Evolutionary conservation across 1,284 basidiomycete genomes (phyloP).

Genomic region (Pseudozyma sp.): DNA sequence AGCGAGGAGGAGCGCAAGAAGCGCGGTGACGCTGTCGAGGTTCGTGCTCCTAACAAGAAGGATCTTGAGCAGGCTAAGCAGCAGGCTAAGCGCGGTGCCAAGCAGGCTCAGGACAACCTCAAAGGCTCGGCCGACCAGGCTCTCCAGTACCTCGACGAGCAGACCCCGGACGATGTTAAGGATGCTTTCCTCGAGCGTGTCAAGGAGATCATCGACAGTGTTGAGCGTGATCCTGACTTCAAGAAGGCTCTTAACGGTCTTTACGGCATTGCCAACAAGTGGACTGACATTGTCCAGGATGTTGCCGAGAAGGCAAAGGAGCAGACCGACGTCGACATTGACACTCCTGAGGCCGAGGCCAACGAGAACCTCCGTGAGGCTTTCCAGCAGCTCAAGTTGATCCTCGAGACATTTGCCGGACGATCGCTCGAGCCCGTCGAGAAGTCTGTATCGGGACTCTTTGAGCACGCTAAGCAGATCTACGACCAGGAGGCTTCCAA

Average conservation of each 20-base stretch:
- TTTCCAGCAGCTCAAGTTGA: slow-evolving; percentile 69
- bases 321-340: slow-evolving; percentile 69
- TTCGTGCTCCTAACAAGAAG: slow-evolving; percentile 63
- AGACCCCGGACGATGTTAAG: slow-evolving; percentile 71
- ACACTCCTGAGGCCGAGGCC: slow-evolving; percentile 69
- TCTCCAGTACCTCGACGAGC: slow-evolving; percentile 70
- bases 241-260: slow-evolving; percentile 70
- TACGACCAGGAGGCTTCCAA: slow-evolving; percentile 65
- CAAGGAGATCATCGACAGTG: slow-evolving; percentile 67
- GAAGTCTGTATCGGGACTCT: slow-evolving; percentile 69
- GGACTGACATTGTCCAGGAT: slow-evolving; percentile 70
- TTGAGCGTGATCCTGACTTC: slow-evolving; percentile 70
- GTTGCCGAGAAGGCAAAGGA: slow-evolving; percentile 69
- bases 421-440: slow-evolving; percentile 49
- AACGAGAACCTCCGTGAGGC: slow-evolving; percentile 70
- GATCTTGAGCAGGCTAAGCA: slow-evolving; percentile 68
- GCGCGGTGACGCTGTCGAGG: slow-evolving; percentile 55
- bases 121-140: slow-evolving; percentile 39
- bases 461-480: slow-evolving; percentile 69
- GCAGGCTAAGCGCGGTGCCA: slow-evolving; percentile 69
- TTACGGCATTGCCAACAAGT: slow-evolving; percentile 71
- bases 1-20: slow-evolving; percentile 61
- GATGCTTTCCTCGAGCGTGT: slow-evolving; percentile 70
- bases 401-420: slow-evolving; percentile 70
- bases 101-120: slow-evolving; percentile 66